A percentile compares a stretch with the other conserved stretches of the same genome.
Conservation (phyloP, 75 land plant genomes). For the Cunninghamia lanceolata region DNA sequence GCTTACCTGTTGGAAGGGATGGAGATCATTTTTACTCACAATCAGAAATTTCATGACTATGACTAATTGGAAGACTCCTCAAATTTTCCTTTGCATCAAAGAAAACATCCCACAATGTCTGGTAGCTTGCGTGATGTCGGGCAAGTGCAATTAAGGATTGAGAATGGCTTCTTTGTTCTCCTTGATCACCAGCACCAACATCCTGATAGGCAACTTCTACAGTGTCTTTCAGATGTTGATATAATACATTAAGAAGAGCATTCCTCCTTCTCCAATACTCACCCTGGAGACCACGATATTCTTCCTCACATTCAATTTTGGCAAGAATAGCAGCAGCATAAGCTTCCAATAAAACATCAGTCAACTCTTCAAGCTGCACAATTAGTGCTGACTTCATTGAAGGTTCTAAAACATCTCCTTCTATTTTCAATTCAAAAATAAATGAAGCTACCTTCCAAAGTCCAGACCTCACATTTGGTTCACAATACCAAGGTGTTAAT, state of each 20-base stretch:
- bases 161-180: conserved; percentile 41
- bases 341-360: conserved; percentile 77
- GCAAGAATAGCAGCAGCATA: conserved; percentile 74
- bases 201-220: conserved; percentile 43
- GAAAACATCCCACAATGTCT: conserved; percentile 82
- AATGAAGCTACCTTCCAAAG: conserved; percentile 71
- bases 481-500: conserved; percentile 89
- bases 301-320: conserved; percentile 75
- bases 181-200: conserved; percentile 20
- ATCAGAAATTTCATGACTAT: no score
- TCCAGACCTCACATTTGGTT: conserved; percentile 69
- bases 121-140: conserved; percentile 79
- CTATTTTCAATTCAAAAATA: conserved; percentile 62
- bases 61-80: no score
- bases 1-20: no score
- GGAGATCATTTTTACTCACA: no score
- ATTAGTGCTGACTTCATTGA: no score
- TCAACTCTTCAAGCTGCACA: no score
- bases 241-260: conserved; percentile 62
- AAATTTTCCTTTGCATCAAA: no score
- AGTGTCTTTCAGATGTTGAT: conserved; percentile 52
- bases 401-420: conserved; percentile 41
- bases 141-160: conserved; percentile 61
- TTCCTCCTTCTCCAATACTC: conserved; percentile 78
- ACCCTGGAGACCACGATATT: no score